Evolutionary conservation across 345 rosid genomes (phyloP), one percentile per base, ranked within the genome.

Genomic region (Murraya paniculata): DNA sequence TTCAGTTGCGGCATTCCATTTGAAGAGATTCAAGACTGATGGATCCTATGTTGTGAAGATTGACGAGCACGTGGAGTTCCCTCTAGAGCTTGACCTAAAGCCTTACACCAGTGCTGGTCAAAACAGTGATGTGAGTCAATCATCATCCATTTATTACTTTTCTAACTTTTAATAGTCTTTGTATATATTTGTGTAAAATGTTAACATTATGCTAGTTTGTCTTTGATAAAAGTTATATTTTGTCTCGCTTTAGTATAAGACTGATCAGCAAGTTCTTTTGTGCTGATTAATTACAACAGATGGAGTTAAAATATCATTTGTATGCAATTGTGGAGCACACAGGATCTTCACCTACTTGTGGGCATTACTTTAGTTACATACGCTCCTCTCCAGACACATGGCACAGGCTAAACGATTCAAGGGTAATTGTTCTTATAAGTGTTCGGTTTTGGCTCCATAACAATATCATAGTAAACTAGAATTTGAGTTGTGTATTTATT

Each of bases 21-120:
- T 97, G 73, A 97, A 97, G 86, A 91, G 98, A 83, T 97, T 97
- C 88, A 94, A 94, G 82, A 86, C 74, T 64, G 90, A 89, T 81
- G 98, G 96, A n/a, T 30, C 41, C 18, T 82, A 11, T 72, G 84
- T 91, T 81, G 91, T 88, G 80, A 97, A 97, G 88, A 89, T 93
- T 64, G 88, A 81, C 77, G 91, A 97, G 64, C 97, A 84, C 73
- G 89, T 97, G n/a, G 68, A 71, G 67, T 89, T 91, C 74, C 99
- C 99, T 13, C 80, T 93, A 76, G 94, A 91, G 88, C 71, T 97
- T 77, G 97, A 97, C 83, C 84, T 97, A 83, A 77, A 66, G 81
- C 97, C 97, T 71, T 97, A 88, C 81, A 85, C 85, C 78, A 75
- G 24, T 61, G 60, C 33, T 74, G 68, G 68, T 70, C 72, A 79